phyloP scores from a whole-genome alignment of 2,329 filamentous ascomycete species.

The Diaporthe amygdali region DNA sequence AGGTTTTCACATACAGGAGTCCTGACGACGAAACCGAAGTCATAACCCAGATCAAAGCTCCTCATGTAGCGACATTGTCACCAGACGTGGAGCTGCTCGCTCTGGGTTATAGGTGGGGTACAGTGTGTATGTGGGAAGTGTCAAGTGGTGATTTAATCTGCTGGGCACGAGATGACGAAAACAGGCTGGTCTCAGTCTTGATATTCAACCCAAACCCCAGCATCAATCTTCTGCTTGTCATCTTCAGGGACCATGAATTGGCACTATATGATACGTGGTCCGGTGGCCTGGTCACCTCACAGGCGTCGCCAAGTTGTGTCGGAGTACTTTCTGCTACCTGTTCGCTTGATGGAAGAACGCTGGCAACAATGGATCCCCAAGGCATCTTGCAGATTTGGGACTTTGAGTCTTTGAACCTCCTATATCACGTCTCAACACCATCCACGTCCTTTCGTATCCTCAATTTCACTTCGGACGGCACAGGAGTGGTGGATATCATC shows the following conservation, averaged over 20 bases:
- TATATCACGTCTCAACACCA: conserved; percentile 29
- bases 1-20: conserved; percentile 20
- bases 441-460: conserved; percentile 26
- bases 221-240: conserved; percentile 28
- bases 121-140: conserved; percentile 31
- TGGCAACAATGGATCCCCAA: conserved; percentile 27
- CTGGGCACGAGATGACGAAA: conserved; percentile 28
- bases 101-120: conserved; percentile 27
- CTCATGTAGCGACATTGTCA: conserved; percentile 25
- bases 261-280: conserved; percentile 29
- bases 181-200: conserved; percentile 20
- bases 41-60: conserved; percentile 14
- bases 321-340: conserved; percentile 26
- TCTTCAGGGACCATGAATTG: conserved; percentile 28
- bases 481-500: conserved; percentile 28
- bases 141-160: conserved; percentile 25
- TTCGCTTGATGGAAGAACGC: conserved; percentile 28
- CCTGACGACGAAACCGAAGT: conserved; percentile 15
- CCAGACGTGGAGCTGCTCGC: conserved; percentile 30
- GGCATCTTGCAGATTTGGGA: conserved; percentile 31
- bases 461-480: conserved; percentile 29
- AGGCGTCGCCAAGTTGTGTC: neutral
- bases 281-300: conserved; percentile 21
- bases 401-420: conserved; percentile 28
- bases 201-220: conserved; percentile 31